A percentile compares a stretch with the other conserved stretches of the same genome.
Conservation (phyloP, 2,329 filamentous ascomycete genomes). For the Fusarium temperatum region DNA sequence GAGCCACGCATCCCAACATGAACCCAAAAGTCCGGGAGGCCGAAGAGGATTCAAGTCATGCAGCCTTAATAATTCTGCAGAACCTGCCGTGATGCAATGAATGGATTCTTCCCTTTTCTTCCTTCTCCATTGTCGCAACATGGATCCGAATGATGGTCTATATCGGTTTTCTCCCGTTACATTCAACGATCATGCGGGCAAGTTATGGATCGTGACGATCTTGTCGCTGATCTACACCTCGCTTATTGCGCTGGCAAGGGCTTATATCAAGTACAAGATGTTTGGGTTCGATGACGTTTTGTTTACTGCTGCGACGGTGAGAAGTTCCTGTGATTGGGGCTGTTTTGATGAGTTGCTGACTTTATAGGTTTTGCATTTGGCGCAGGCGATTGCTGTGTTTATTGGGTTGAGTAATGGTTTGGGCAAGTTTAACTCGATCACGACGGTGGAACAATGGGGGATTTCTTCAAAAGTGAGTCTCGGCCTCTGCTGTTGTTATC, state of each 20-base stretch:
- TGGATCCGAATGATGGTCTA: slow-evolving; percentile 6
- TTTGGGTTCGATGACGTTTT: slow-evolving; percentile 31
- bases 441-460: slow-evolving; percentile 16
- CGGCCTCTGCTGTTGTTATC: fast-evolving
- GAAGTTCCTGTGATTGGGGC: not conserved
- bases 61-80: not conserved
- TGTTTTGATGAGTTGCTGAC: not conserved
- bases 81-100: not conserved
- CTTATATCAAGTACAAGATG: slow-evolving; percentile 37
- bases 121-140: not conserved
- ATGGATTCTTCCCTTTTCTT: not conserved
- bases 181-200: slow-evolving; percentile 29
- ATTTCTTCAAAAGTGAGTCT: slow-evolving; percentile 15
- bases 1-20: not conserved
- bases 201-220: slow-evolving; percentile 36
- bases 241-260: slow-evolving; percentile 21
- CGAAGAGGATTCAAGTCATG: not conserved
- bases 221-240: slow-evolving; percentile 33
- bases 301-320: slow-evolving; percentile 23
- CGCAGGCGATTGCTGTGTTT: slow-evolving; percentile 29
- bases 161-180: slow-evolving; percentile 26
- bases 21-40: not conserved
- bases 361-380: slow-evolving; percentile 21
- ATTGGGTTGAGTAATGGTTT: slow-evolving; percentile 22
- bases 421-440: slow-evolving; percentile 31